phyloP scores from a whole-genome alignment of 225 moss, liverwort and hornwort genomes.

The Lunularia cruciata region DNA sequence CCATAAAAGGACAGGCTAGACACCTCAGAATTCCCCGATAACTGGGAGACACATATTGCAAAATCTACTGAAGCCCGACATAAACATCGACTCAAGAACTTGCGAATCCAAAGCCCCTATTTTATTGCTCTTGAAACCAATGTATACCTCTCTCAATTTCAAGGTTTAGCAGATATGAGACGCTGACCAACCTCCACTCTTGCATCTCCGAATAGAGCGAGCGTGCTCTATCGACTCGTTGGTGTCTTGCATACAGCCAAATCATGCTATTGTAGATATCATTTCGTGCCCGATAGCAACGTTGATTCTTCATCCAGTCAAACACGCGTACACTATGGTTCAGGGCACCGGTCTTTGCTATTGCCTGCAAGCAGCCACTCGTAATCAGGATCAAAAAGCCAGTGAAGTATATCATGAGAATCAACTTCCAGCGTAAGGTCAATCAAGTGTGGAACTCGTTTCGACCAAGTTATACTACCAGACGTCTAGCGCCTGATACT shows the following conservation, averaged over 20 bases:
- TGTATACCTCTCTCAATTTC: not conserved
- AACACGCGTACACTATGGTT: constrained; percentile 77
- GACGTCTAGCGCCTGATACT: too few relatives aligned
- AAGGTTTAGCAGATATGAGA: constrained; percentile 7
- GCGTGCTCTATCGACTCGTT: constrained; percentile 74
- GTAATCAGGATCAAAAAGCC: not conserved
- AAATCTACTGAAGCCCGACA: not conserved
- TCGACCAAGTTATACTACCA: too few relatives aligned
- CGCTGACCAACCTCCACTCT: constrained; percentile 82
- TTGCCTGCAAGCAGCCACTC: constrained; percentile 49
- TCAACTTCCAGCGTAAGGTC: too few relatives aligned
- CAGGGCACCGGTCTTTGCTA: constrained; percentile 76
- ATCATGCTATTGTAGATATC: constrained; percentile 95
- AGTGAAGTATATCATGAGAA: too few relatives aligned
- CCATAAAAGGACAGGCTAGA: too few relatives aligned
- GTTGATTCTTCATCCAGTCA: constrained; percentile 95
- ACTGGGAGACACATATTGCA: not conserved
- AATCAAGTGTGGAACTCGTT: too few relatives aligned
- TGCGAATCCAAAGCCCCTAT: not conserved
- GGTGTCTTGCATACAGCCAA: constrained; percentile 88
- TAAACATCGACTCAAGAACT: not conserved
- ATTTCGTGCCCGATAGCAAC: constrained; percentile 80
- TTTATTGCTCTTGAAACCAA: not conserved
- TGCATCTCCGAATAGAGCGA: constrained; percentile 89
- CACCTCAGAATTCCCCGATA: too few relatives aligned